phyloP scores from a whole-genome alignment of 2,329 filamentous ascomycete species.

The Sclerotinia sclerotiorum region DNA sequence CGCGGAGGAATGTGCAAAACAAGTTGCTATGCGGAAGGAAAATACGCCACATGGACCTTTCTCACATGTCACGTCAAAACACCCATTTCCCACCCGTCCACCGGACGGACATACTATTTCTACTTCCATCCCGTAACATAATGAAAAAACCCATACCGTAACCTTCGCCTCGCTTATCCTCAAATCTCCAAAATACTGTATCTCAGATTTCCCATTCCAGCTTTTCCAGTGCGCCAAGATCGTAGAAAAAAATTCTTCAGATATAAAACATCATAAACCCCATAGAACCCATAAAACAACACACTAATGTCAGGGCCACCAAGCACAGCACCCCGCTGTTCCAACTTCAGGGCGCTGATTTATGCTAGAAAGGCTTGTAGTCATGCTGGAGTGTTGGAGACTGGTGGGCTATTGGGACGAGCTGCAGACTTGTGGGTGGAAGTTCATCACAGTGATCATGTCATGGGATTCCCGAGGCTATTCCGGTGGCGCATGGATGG shows the following conservation, averaged over 20 bases:
- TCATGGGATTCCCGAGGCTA: conserved; percentile 4
- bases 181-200: too few relatives aligned
- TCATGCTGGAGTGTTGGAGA: background rate
- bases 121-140: background rate
- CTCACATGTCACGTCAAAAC: conserved; percentile 5
- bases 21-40: background rate
- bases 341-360: background rate
- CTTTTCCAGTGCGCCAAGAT: background rate
- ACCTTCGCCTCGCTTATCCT: background rate
- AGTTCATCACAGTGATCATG: background rate
- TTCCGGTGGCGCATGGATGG: background rate
- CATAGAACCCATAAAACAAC: background rate
- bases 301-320: conserved; percentile 10
- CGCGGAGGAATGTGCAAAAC: background rate
- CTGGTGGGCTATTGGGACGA: conserved; percentile 3
- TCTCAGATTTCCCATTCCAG: background rate
- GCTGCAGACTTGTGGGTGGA: background rate
- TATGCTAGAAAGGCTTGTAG: background rate
- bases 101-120: background rate
- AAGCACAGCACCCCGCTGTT: background rate
- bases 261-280: background rate
- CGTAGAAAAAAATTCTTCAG: background rate
- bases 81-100: background rate
- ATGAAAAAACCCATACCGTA: background rate
- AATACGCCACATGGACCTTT: background rate